These are phyloP conservation scores for Myxozyma nipponensis DNA, from an alignment of 805 yeast genomes.

Conservation along the genomic window DNA sequence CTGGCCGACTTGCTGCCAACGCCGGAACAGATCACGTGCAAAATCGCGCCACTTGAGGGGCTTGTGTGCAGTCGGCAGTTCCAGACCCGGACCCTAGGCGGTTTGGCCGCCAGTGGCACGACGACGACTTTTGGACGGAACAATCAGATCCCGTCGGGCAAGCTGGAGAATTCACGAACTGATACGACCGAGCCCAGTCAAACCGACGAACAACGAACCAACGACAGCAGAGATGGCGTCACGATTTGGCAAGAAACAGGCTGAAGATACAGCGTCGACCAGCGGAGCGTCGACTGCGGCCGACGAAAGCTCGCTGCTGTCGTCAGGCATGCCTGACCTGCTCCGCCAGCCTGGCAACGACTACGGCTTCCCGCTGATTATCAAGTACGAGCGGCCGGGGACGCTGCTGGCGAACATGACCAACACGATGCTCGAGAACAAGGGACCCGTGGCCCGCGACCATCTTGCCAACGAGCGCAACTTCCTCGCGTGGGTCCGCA, in stretches of 20 bases:
- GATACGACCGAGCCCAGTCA: too few species aligned
- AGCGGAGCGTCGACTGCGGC: not conserved
- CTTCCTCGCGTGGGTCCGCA: conserved; percentile 58
- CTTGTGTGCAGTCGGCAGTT: too few species aligned
- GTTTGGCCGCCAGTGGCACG: too few species aligned
- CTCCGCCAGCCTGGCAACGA: conserved; percentile 15
- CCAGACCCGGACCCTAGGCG: too few species aligned
- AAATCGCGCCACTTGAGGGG: too few species aligned
- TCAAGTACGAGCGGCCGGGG: conserved; percentile 15
- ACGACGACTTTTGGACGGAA: too few species aligned
- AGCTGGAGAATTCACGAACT: too few species aligned
- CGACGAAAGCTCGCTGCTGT: not conserved
- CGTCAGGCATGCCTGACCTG: conserved; percentile 7
- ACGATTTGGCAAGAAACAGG: not conserved
- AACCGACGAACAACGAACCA: too few species aligned
- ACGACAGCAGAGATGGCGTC: not conserved
- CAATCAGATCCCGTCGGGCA: too few species aligned
- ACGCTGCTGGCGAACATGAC: conserved; percentile 18
- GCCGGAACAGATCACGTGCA: too few species aligned
- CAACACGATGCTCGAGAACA: conserved; percentile 26
- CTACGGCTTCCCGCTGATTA: conserved; percentile 22
- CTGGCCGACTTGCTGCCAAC: too few species aligned
- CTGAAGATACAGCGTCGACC: not conserved
- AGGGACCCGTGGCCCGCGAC: conserved; percentile 30
- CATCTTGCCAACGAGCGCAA: conserved; percentile 59